phyloP scores from a whole-genome alignment of 345 rosid genomes.

The Salix exigua region DNA sequence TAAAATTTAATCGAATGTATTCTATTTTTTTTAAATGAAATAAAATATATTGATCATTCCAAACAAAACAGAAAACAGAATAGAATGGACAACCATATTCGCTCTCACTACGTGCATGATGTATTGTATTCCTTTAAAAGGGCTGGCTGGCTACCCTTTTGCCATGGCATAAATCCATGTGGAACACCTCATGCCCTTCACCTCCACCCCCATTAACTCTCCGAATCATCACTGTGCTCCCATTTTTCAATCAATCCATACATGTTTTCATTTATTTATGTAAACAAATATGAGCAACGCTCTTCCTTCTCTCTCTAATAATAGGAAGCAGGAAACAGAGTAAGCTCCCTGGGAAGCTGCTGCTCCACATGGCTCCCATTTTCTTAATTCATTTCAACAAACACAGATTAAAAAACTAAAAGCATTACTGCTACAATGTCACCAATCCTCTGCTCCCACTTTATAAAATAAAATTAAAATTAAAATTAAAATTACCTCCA shows the following conservation, averaged over 20 bases:
- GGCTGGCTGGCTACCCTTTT: background rate
- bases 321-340: background rate
- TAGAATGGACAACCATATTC: too few relatives aligned
- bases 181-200: slow-evolving; percentile 13
- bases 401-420: background rate
- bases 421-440: too few relatives aligned
- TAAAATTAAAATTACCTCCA: background rate
- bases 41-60: too few relatives aligned
- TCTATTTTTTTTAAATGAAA: too few relatives aligned
- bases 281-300: too few relatives aligned
- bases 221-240: background rate
- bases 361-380: slow-evolving; percentile 8
- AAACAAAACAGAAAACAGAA: too few relatives aligned
- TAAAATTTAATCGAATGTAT: fast-evolving
- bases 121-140: background rate
- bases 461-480: background rate
- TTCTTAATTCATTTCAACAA: background rate
- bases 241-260: too few relatives aligned
- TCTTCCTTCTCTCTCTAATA: background rate
- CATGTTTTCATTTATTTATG: too few relatives aligned
- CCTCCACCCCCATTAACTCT: background rate
- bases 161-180: slow-evolving; percentile 10
- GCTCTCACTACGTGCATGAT: too few relatives aligned
- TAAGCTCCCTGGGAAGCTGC: background rate
- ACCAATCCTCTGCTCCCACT: background rate